Conservation (phyloP, 2,329 filamentous ascomycete species). For the Clonostachys solani region DNA sequence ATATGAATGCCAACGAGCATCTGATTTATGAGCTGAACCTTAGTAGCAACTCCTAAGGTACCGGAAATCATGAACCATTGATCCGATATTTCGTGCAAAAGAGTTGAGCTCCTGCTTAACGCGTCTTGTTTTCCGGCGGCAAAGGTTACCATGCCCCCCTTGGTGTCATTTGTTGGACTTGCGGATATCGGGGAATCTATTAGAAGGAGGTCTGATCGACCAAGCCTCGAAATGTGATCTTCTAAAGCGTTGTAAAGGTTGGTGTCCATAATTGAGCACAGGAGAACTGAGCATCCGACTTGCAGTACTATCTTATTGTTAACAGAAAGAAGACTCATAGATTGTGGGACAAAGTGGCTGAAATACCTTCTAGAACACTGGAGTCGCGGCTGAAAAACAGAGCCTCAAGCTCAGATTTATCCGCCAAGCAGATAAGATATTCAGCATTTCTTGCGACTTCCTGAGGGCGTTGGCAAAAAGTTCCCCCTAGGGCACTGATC, state of each 20-base stretch:
- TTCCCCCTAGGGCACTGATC: too few species aligned
- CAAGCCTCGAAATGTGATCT: neutral
- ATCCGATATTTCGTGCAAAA: conserved; percentile 52
- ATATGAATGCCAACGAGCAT: conserved; percentile 48
- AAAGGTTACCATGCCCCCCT: conserved; percentile 44
- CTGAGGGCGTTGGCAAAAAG: too few species aligned
- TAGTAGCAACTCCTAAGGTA: conserved; percentile 43
- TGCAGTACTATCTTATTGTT: too few species aligned
- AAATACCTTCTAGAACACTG: too few species aligned
- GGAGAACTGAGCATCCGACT: too few species aligned
- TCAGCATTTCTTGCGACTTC: too few species aligned
- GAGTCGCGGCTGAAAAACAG: too few species aligned
- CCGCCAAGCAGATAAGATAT: too few species aligned
- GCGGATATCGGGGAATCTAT: neutral
- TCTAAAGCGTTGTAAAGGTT: neutral
- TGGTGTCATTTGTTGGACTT: neutral
- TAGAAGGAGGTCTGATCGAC: neutral
- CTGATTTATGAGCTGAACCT: conserved; percentile 50
- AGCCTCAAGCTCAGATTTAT: too few species aligned
- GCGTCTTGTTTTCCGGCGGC: conserved; percentile 47
- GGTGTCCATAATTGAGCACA: too few species aligned
- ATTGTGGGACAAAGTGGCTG: too few species aligned
- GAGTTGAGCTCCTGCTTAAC: conserved; percentile 43
- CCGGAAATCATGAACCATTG: conserved; percentile 50
- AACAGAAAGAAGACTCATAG: too few species aligned